Evolutionary conservation across 164 flowering plant genomes (phyloP).

Genomic region (Magnolia kwangsiensis): DNA sequence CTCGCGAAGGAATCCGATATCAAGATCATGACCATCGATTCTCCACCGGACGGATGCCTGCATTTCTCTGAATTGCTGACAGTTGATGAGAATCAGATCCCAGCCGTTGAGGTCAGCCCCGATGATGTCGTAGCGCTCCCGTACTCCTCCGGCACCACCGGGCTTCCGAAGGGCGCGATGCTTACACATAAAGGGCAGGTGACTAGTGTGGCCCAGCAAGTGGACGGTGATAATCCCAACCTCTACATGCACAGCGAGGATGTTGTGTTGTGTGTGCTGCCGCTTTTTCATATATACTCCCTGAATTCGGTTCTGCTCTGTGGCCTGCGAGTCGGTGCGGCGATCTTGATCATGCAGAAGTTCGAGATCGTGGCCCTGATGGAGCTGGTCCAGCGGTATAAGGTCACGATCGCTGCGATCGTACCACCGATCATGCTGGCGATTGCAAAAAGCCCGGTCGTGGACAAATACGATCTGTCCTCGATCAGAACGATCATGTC

Average conservation of each 20-base stretch:
- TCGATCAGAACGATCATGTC: constrained; percentile 66
- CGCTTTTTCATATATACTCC: constrained; percentile 84
- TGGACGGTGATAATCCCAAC: constrained; percentile 92
- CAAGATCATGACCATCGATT: constrained; percentile 47
- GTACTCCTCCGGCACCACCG: constrained; percentile 93
- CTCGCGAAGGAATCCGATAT: constrained; percentile 33
- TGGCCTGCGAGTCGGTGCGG: constrained; percentile 71
- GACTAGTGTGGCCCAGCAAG: constrained; percentile 88
- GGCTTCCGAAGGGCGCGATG: constrained; percentile 92
- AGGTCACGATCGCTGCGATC: constrained; percentile 71
- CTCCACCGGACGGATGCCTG: constrained; percentile 35
- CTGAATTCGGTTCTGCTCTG: constrained; percentile 71
- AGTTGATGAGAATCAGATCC: constrained; percentile 49
- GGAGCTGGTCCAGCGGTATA: constrained; percentile 60
- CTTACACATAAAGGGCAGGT: constrained; percentile 70
- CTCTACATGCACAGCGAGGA: constrained; percentile 55
- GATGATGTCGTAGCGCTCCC: constrained; percentile 86
- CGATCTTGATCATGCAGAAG: constrained; percentile 73
- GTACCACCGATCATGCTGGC: constrained; percentile 89
- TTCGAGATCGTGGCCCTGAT: constrained; percentile 53
- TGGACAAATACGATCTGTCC: constrained; percentile 65
- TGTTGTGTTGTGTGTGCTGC: constrained; percentile 73
- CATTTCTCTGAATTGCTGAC: constrained; percentile 51
- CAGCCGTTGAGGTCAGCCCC: constrained; percentile 47
- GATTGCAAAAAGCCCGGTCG: constrained; percentile 56